phyloP scores from a whole-genome alignment of 2,329 filamentous ascomycete species.

The Aaosphaeria pasadenensis region DNA sequence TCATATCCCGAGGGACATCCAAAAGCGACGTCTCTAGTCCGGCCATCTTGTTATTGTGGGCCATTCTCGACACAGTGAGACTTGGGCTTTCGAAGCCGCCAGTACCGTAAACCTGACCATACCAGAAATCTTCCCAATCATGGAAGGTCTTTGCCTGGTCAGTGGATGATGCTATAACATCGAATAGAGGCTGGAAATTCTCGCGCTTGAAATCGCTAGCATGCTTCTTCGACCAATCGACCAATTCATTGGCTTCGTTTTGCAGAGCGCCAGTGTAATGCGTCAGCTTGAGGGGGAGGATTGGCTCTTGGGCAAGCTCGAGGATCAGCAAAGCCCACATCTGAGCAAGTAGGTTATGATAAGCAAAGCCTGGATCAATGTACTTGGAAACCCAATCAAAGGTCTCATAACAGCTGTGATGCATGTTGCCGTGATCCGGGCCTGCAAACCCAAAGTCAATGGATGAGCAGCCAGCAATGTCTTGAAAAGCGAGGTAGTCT shows the following conservation, averaged over 20 bases:
- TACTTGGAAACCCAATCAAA: slow-evolving; percentile 80
- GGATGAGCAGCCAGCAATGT: slow-evolving; percentile 83
- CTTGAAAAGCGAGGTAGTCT: slow-evolving; percentile 88
- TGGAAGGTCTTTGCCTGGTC: slow-evolving; percentile 64
- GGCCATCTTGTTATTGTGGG: slow-evolving; percentile 76
- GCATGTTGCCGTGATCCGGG: slow-evolving; percentile 57
- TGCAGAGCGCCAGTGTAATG: slow-evolving; percentile 67
- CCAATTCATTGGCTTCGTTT: slow-evolving; percentile 64
- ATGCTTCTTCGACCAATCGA: slow-evolving; percentile 60
- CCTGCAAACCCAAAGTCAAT: slow-evolving; percentile 80
- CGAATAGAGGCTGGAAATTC: slow-evolving; percentile 55
- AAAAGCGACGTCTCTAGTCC: slow-evolving; percentile 80
- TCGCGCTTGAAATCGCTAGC: slow-evolving; percentile 45
- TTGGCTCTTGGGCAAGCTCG: slow-evolving; percentile 75
- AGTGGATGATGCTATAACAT: slow-evolving; percentile 62
- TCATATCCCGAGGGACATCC: slow-evolving; percentile 63
- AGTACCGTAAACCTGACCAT: slow-evolving; percentile 64
- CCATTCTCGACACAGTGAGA: slow-evolving; percentile 64
- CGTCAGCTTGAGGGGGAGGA: slow-evolving; percentile 78
- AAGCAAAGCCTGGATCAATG: slow-evolving; percentile 77
- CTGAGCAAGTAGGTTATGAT: slow-evolving; percentile 77
- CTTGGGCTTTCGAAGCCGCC: slow-evolving; percentile 74
- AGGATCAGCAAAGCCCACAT: slow-evolving; percentile 79
- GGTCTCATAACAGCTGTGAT: slow-evolving; percentile 85
- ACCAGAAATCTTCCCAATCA: slow-evolving; percentile 76